Evolutionary conservation across 2,329 filamentous ascomycete genomes (phyloP), one percentile per base, ranked within the genome.

Genomic region (Pseudovirgaria hyperparasitica): DNA sequence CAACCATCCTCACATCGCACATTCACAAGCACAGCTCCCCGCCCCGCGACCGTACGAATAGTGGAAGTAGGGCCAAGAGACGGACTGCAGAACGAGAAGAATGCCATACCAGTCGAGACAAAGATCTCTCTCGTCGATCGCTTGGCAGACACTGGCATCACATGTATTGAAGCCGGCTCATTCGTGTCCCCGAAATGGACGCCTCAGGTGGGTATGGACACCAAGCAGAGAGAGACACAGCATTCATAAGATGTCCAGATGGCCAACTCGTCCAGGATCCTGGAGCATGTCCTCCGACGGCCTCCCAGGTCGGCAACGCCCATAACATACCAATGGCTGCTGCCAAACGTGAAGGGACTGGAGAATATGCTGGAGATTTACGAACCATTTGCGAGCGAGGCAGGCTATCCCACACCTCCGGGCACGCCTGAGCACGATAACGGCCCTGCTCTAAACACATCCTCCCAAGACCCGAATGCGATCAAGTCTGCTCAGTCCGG

Each of bases 181-280:
- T 84, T 92, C 45, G 82, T 92, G 7, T 71, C 78, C 24, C 80
- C 82, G 2, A 84, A 81, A 69, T 86, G 79, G 70, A 76, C 86
- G 26, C 82, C 84, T 4, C 84, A 90, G 64, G 72, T 82, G 23
- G 28, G 39, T 23, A 5, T 28, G 21, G n/a, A 16, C 16, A 2
- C 19, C 27, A 3, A 11, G 16, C 76, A 79, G 1, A 80, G 77
- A 65, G 82, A 76, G 67, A 73, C 84, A 29, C 76, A 77, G 4
- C 81, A 85, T 61, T 29, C 25, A 40, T 48, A 31, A 50, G 25
- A 16, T 12, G n/a, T 19, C 9, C 30, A 82, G 76, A 86, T 87
- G 81, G 75, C 76, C 37, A 78, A 81, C 43, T 86, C 82, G 2
- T 69, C 70, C 45, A 67, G 80, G 21, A 81, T 90, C 24, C 67